Evolutionary conservation across 2,329 filamentous ascomycete genomes (phyloP).

Genomic region (Aspergillus neoniger): DNA sequence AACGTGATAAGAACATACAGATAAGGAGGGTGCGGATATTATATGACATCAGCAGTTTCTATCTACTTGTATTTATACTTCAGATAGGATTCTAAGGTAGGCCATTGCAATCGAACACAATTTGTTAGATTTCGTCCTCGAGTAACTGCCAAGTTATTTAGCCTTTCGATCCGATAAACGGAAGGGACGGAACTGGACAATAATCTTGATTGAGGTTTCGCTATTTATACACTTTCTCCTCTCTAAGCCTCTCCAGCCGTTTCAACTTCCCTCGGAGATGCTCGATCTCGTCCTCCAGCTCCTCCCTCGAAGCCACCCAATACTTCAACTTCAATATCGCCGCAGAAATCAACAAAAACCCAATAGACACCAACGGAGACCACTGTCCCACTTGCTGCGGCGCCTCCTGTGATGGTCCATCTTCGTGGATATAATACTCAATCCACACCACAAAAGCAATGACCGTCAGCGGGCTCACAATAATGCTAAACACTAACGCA

Average conservation of each 20-base stretch:
- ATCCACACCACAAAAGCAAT: conserved; percentile 37
- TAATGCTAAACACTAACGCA: conserved; percentile 30
- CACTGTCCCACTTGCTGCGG: conserved; percentile 37
- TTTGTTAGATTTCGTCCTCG: too few relatives aligned
- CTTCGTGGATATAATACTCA: conserved; percentile 34
- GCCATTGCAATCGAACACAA: too few relatives aligned
- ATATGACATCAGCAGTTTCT: too few relatives aligned
- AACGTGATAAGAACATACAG: too few relatives aligned
- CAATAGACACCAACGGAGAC: conserved; percentile 30
- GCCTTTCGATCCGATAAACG: too few relatives aligned
- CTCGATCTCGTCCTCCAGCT: conserved; percentile 33
- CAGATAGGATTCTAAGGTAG: too few relatives aligned
- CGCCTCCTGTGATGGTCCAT: conserved; percentile 31
- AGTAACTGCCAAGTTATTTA: too few relatives aligned
- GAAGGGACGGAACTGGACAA: too few relatives aligned
- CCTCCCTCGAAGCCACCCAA: conserved; percentile 27
- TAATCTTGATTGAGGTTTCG: too few relatives aligned
- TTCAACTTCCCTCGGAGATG: conserved; percentile 17
- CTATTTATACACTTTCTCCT: neutral
- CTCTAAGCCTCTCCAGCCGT: neutral
- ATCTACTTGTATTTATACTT: too few relatives aligned
- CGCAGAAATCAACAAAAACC: conserved; percentile 32
- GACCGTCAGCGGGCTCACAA: conserved; percentile 32
- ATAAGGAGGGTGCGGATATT: too few relatives aligned
- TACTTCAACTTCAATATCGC: conserved; percentile 30